These are phyloP conservation scores for Verticillium tricorpus DNA, from an alignment of 2,329 filamentous ascomycete genomes.

Conservation along the genomic window DNA sequence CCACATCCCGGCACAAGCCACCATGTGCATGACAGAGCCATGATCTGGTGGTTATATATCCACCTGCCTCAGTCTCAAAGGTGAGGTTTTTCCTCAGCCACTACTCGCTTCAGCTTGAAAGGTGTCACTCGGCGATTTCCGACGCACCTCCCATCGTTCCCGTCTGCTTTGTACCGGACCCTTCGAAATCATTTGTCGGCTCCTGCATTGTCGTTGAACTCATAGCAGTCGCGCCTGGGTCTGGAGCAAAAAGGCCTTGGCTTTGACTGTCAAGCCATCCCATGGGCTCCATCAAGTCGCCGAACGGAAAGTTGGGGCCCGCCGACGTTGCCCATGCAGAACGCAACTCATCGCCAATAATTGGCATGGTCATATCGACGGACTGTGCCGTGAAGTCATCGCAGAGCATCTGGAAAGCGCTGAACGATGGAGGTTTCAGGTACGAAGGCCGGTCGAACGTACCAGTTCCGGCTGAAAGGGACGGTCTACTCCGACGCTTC, in stretches of 20 bases:
- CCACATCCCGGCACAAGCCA: too few relatives aligned
- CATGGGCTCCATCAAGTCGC: background rate
- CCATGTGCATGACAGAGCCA: too few relatives aligned
- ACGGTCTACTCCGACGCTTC: background rate
- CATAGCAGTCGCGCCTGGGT: background rate
- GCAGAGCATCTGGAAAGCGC: conserved; percentile 2
- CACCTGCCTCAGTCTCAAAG: too few relatives aligned
- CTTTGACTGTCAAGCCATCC: background rate
- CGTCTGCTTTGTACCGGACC: too few relatives aligned
- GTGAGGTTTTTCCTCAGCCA: too few relatives aligned
- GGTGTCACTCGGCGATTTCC: too few relatives aligned
- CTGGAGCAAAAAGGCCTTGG: background rate
- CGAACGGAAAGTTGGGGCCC: background rate
- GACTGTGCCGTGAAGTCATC: background rate
- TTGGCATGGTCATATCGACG: conserved; percentile 1
- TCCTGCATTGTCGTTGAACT: background rate
- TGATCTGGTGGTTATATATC: too few relatives aligned
- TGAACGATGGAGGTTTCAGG: background rate
- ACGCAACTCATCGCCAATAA: background rate
- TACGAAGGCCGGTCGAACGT: background rate
- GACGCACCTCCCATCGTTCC: too few relatives aligned
- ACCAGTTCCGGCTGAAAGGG: background rate
- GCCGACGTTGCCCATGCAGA: background rate
- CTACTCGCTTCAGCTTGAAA: too few relatives aligned
- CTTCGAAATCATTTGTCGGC: too few relatives aligned